Conservation (phyloP, 352 stramenopile genomes). For the Pythium apleroticum region DNA sequence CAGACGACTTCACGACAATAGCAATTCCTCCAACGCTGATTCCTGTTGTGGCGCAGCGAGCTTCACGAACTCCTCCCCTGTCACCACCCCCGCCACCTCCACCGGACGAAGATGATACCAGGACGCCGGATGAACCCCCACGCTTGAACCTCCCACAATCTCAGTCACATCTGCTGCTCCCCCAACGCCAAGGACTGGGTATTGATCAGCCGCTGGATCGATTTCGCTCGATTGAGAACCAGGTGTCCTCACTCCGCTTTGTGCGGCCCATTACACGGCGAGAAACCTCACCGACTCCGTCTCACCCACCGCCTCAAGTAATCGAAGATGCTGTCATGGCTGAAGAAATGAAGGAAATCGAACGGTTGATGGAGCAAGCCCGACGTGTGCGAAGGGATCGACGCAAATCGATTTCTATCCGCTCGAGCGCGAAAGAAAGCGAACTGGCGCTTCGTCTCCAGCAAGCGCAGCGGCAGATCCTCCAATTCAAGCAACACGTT, state of each 20-base stretch:
- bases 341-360: conserved; percentile 47
- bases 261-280: not conserved
- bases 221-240: conserved; percentile 19
- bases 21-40: not conserved
- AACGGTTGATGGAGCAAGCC: conserved; percentile 51
- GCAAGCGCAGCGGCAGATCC: conserved; percentile 68
- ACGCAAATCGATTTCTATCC: conserved; percentile 25
- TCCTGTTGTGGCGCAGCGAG: not conserved
- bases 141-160: not conserved
- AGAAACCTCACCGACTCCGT: not conserved
- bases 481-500: conserved; percentile 67
- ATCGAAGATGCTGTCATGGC: conserved; percentile 31
- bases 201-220: conserved; percentile 31
- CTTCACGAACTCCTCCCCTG: conserved; percentile 12
- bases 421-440: conserved; percentile 54
- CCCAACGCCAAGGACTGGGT: conserved; percentile 24
- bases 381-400: conserved; percentile 35
- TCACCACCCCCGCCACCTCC: conserved; percentile 52
- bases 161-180: conserved; percentile 5
- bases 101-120: conserved; percentile 39
- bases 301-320: conserved; percentile 17
- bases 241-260: conserved; percentile 27
- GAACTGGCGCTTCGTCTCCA: conserved; percentile 65
- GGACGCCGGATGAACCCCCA: not conserved
- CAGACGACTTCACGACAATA: not conserved